A percentile compares a stretch with the other conserved stretches of the same genome.
Conservation (phyloP, 257 asterid genomes). For the Solanum chilense region DNA sequence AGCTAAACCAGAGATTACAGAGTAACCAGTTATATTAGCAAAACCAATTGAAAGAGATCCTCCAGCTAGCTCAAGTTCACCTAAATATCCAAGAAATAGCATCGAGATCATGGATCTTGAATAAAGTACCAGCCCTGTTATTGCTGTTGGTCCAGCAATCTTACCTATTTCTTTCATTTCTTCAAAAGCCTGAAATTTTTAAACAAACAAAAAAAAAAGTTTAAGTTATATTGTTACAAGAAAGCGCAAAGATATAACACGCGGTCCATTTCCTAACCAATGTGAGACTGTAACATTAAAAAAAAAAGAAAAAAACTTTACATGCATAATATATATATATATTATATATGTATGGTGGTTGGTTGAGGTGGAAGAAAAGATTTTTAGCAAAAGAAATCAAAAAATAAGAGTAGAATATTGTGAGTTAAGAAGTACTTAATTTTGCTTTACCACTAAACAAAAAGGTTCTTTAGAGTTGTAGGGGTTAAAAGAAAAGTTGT, state of each 20-base stretch:
- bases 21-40: slow-evolving; percentile 91
- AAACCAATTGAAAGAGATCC: slow-evolving; percentile 92
- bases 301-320: not conserved
- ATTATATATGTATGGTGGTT: not conserved
- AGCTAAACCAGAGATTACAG: slow-evolving; percentile 90
- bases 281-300: not conserved
- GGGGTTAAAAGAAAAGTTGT: not conserved
- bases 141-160: slow-evolving; percentile 71
- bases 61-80: slow-evolving; percentile 87
- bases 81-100: slow-evolving; percentile 86
- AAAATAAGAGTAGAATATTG: not conserved
- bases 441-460: not conserved
- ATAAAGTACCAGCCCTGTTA: slow-evolving; percentile 66
- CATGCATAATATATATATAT: not conserved
- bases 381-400: not conserved
- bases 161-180: slow-evolving; percentile 78
- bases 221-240: not conserved
- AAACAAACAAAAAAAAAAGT: not conserved
- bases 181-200: slow-evolving; percentile 41
- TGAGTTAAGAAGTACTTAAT: no score
- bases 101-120: slow-evolving; percentile 93
- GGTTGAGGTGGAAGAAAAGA: not conserved
- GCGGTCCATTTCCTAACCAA: not conserved
- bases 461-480: not conserved
- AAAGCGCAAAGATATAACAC: not conserved